Evolutionary conservation across 2,329 filamentous ascomycete genomes (phyloP).

Genomic region (Aspergillus sp.): DNA sequence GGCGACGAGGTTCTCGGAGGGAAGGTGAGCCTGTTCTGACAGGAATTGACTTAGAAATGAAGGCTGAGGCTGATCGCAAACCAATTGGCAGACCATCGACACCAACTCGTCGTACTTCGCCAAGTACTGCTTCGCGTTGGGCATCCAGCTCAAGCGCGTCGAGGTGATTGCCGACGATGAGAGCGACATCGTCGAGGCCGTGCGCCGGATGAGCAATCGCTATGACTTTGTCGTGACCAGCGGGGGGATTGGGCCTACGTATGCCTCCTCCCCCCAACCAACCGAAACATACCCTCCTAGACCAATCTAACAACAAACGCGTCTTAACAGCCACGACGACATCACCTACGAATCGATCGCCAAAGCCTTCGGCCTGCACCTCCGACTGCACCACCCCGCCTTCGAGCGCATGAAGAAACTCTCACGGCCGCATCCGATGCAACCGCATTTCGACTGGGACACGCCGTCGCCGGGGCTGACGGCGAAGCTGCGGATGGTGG

Average conservation of each 20-base stretch:
- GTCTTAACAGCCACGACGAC: slow-evolving; percentile 70
- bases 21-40: too few species aligned
- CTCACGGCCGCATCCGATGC: slow-evolving; percentile 61
- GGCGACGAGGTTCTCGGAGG: slow-evolving; percentile 94
- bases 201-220: slow-evolving; percentile 71
- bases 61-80: too few species aligned
- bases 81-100: slow-evolving; percentile 52
- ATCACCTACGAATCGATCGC: slow-evolving; percentile 94
- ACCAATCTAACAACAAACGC: background rate
- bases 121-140: slow-evolving; percentile 57
- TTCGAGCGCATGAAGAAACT: slow-evolving; percentile 75
- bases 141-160: slow-evolving; percentile 66
- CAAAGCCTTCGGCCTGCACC: slow-evolving; percentile 69
- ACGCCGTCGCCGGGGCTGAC: slow-evolving; percentile 65
- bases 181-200: slow-evolving; percentile 77
- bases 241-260: slow-evolving; percentile 93
- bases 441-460: slow-evolving; percentile 76
- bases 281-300: too few species aligned
- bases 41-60: too few species aligned
- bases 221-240: slow-evolving; percentile 96
- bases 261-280: slow-evolving; percentile 32
- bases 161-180: slow-evolving; percentile 95
- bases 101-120: slow-evolving; percentile 58
- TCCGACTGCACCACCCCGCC: slow-evolving; percentile 68
- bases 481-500: slow-evolving; percentile 84